Conservation (phyloP, 1,284 basidiomycete species). For the Moniliophthora roreri region DNA sequence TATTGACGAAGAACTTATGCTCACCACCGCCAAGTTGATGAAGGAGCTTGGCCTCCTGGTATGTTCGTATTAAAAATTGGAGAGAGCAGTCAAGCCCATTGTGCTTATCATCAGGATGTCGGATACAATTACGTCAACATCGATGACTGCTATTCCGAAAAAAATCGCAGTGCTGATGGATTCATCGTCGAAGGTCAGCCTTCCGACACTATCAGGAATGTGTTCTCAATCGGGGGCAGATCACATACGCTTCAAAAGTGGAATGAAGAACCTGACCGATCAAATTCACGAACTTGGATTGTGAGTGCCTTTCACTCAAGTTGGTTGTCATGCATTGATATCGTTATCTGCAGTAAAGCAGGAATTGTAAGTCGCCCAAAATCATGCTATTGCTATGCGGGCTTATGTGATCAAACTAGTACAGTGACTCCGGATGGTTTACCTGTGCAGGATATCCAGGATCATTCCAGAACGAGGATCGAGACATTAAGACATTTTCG, state of each 20-base stretch:
- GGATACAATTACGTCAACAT: constrained; percentile 53
- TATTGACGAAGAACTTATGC: constrained; percentile 43
- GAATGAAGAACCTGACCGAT: constrained; percentile 46
- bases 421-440: constrained; percentile 53
- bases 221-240: constrained; percentile 21
- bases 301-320: constrained; percentile 31
- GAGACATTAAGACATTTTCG: constrained; percentile 42
- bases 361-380: constrained; percentile 27
- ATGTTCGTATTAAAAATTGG: constrained; percentile 3
- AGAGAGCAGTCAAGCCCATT: too few species aligned
- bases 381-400: neutral
- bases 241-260: constrained; percentile 36
- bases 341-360: constrained; percentile 27
- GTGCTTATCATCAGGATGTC: constrained; percentile 32
- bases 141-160: constrained; percentile 56
- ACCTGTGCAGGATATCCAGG: constrained; percentile 53
- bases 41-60: constrained; percentile 43
- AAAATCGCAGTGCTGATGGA: constrained; percentile 39
- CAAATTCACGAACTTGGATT: constrained; percentile 46
- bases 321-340: too few species aligned
- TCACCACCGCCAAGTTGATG: constrained; percentile 40
- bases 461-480: constrained; percentile 48
- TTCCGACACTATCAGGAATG: neutral
- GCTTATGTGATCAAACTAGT: constrained; percentile 27
- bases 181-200: constrained; percentile 39